Conservation (phyloP, 2,329 filamentous ascomycete species). For the Cladosporium sp. region DNA sequence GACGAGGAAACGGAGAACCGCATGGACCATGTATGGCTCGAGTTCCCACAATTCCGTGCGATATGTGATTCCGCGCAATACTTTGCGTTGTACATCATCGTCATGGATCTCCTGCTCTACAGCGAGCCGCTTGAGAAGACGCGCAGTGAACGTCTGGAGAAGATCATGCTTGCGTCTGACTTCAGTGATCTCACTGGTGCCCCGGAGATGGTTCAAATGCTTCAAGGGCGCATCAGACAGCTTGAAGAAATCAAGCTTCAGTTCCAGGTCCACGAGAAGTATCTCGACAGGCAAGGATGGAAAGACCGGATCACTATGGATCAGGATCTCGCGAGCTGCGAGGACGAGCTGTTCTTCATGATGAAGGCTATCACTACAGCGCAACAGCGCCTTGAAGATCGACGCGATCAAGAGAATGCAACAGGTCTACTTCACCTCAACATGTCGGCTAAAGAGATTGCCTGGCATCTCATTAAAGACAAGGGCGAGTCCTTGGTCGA, state of each 20-base stretch:
- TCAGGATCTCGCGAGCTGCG: slow-evolving; percentile 79
- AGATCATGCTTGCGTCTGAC: slow-evolving; percentile 97
- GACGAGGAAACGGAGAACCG: slow-evolving; percentile 54
- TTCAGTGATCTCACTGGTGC: slow-evolving; percentile 95
- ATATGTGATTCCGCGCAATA: slow-evolving; percentile 97
- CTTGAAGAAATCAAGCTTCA: slow-evolving; percentile 94
- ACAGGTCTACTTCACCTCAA: slow-evolving; percentile 85
- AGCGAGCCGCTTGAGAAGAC: slow-evolving; percentile 96
- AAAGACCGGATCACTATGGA: slow-evolving; percentile 85
- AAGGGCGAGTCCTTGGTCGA: slow-evolving; percentile 79
- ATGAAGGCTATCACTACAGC: slow-evolving; percentile 99
- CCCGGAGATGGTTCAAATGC: slow-evolving; percentile 83
- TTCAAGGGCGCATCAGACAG: slow-evolving; percentile 89
- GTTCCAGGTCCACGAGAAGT: slow-evolving; percentile 87
- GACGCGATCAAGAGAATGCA: slow-evolving; percentile 58
- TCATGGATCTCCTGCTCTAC: slow-evolving; percentile 91
- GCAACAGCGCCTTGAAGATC: slow-evolving; percentile 77
- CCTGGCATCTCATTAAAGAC: slow-evolving; percentile 92
- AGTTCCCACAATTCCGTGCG: slow-evolving; percentile 91
- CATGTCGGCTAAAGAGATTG: slow-evolving; percentile 89
- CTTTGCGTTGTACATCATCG: slow-evolving; percentile 97
- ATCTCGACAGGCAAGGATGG: slow-evolving; percentile 85
- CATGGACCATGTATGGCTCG: slow-evolving; percentile 96
- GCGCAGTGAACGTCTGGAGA: slow-evolving; percentile 89
- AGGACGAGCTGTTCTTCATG: slow-evolving; percentile 98